phyloP scores from a whole-genome alignment of 768 basidiomycete genomes.

The Mycena polygramma region DNA sequence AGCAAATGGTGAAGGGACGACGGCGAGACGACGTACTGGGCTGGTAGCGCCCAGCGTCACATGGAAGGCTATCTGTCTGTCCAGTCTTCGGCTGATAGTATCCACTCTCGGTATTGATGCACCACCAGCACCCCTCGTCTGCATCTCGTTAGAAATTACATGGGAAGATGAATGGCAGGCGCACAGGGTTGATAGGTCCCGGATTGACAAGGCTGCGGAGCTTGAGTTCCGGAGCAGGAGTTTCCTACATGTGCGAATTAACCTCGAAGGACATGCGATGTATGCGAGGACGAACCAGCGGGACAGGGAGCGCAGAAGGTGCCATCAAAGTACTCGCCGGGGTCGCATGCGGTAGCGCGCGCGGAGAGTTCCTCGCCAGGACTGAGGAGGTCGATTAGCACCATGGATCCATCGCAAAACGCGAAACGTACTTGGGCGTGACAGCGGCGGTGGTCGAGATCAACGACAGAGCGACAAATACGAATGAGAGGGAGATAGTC shows the following conservation, averaged over 20 bases:
- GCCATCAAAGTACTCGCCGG: neutral
- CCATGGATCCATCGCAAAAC: neutral
- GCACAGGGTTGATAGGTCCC: conserved; percentile 1
- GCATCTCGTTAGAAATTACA: neutral
- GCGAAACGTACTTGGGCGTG: neutral
- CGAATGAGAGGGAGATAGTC: neutral
- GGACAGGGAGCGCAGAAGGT: neutral
- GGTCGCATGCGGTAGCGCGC: neutral
- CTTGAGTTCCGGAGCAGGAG: conserved; percentile 17
- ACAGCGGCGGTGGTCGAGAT: neutral
- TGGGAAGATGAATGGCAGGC: neutral
- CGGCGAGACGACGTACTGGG: neutral
- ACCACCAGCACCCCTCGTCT: neutral
- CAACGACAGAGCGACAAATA: neutral
- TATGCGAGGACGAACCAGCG: neutral
- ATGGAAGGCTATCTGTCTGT: neutral
- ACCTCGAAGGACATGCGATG: neutral
- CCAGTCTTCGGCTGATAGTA: neutral
- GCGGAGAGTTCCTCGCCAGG: neutral
- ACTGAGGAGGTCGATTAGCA: neutral
- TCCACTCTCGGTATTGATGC: neutral
- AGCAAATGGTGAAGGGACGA: neutral
- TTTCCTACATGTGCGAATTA: neutral
- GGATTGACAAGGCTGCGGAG: neutral
- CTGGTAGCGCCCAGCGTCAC: neutral